A percentile compares a stretch with the other conserved stretches of the same genome.
phyloP scores from a whole-genome alignment of 2,329 filamentous ascomycete genomes.

The Pseudocercospora cruenta region DNA sequence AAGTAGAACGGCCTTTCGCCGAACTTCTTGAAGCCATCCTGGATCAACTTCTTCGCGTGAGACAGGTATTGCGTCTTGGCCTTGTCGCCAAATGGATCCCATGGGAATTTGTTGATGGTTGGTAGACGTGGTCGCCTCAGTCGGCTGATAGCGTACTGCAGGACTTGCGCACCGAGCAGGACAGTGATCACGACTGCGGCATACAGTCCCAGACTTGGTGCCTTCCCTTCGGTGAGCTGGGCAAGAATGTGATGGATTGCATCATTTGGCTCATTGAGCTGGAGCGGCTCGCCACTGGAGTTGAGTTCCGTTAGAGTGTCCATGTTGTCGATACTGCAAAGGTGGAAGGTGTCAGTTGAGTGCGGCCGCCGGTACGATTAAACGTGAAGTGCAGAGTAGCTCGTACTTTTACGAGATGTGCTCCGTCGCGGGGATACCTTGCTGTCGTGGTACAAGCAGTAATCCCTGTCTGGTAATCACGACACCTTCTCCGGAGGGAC shows the following conservation, averaged over 20 bases:
- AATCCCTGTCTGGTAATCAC: neutral
- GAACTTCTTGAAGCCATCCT: conserved; percentile 3
- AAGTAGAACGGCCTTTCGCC: neutral
- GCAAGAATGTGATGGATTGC: neutral
- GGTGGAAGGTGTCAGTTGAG: neutral
- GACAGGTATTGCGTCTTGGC: neutral
- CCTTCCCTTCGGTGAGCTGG: neutral
- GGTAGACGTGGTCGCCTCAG: neutral
- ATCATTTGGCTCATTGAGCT: neutral
- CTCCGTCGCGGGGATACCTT: neutral
- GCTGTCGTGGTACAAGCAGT: neutral
- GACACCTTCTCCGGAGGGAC: neutral
- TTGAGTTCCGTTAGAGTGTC: neutral
- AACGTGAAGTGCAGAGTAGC: neutral
- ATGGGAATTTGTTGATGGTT: neutral
- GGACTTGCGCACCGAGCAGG: conserved; percentile 1
- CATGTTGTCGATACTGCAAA: neutral
- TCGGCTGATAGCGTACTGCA: neutral
- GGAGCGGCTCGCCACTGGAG: neutral
- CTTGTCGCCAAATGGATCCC: conserved; percentile 5
- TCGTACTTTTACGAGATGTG: neutral
- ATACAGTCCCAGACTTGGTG: neutral
- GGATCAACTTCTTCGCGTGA: neutral
- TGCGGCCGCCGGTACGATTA: neutral
- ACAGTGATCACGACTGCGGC: neutral